Percentiles rank a stretch among this genome's conserved stretches.
Evolutionary conservation across 192 early-diverging fungal species (phyloP).

Genomic region (Haplosporangium gracile): DNA sequence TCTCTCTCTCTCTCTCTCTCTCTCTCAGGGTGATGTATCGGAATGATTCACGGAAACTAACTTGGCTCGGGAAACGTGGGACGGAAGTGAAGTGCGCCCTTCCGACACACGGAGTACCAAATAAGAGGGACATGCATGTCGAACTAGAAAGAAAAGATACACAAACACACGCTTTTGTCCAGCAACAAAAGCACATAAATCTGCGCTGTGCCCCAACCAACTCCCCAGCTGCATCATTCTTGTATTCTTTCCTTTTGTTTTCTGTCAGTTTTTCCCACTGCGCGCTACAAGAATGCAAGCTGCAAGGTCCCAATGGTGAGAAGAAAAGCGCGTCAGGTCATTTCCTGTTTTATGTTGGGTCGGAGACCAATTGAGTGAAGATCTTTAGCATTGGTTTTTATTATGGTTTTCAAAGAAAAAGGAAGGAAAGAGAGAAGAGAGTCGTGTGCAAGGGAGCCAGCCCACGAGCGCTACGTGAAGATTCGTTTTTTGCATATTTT

Average conservation of each 20-base stretch:
- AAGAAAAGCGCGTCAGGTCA: not conserved
- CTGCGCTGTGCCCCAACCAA: not conserved
- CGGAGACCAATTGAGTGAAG: not conserved
- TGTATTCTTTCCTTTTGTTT: not conserved
- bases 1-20: not conserved
- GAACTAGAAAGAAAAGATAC: not conserved
- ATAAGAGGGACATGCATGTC: slow-evolving; percentile 3
- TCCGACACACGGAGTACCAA: slow-evolving; percentile 10
- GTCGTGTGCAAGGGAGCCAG: not conserved
- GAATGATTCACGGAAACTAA: not conserved
- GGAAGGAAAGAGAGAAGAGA: not conserved
- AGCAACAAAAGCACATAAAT: not conserved
- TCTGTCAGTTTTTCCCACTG: not conserved
- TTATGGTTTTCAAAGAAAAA: not conserved
- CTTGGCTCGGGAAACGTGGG: slow-evolving; percentile 8
- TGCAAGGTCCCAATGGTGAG: no score
- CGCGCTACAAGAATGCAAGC: not conserved
- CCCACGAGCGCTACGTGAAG: slow-evolving; percentile 12
- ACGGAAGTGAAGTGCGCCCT: not conserved
- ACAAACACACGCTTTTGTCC: not conserved
- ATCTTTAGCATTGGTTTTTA: not conserved
- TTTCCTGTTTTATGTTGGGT: not conserved
- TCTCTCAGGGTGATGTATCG: not conserved
- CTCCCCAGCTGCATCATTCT: not conserved
- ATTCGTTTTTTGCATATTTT: slow-evolving; percentile 1